phyloP scores from a whole-genome alignment of 2,329 filamentous ascomycete species.

The Sclerotinia subarctica region DNA sequence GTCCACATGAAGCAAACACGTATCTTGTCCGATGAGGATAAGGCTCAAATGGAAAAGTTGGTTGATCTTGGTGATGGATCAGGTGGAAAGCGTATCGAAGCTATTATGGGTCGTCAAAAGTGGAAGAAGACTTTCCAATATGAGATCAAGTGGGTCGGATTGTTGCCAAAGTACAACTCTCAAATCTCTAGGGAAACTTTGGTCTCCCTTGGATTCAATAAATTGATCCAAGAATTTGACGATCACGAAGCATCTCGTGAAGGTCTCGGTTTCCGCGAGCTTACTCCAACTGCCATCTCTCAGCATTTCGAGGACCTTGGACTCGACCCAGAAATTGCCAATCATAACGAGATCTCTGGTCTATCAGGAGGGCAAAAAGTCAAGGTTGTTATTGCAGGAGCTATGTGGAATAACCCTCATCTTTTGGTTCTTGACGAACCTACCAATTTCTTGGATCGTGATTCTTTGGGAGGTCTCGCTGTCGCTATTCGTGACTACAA shows the following conservation, averaged over 20 bases:
- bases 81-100: constrained; percentile 73
- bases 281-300: constrained; percentile 89
- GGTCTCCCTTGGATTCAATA: constrained; percentile 78
- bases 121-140: constrained; percentile 99
- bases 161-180: constrained; percentile 89
- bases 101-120: constrained; percentile 93
- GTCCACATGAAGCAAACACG: constrained; percentile 97
- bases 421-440: constrained; percentile 96
- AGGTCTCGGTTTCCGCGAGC: constrained; percentile 90
- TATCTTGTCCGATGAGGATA: constrained; percentile 79
- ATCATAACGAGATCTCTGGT: constrained; percentile 97
- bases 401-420: constrained; percentile 99
- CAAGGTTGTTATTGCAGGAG: constrained; percentile 94
- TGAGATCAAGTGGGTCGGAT: constrained; percentile 88
- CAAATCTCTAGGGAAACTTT: constrained; percentile 93
- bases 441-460: constrained; percentile 98
- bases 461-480: constrained; percentile 94
- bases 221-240: constrained; percentile 96
- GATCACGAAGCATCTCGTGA: constrained; percentile 98
- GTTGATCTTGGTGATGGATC: constrained; percentile 83
- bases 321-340: constrained; percentile 94
- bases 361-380: constrained; percentile 97
- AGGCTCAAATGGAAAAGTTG: constrained; percentile 85
- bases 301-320: constrained; percentile 98
- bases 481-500: constrained; percentile 97